Evolutionary conservation across 2,329 filamentous ascomycete species (phyloP), one percentile per base, ranked within the genome.

Genomic region (Claviceps sorghi): DNA sequence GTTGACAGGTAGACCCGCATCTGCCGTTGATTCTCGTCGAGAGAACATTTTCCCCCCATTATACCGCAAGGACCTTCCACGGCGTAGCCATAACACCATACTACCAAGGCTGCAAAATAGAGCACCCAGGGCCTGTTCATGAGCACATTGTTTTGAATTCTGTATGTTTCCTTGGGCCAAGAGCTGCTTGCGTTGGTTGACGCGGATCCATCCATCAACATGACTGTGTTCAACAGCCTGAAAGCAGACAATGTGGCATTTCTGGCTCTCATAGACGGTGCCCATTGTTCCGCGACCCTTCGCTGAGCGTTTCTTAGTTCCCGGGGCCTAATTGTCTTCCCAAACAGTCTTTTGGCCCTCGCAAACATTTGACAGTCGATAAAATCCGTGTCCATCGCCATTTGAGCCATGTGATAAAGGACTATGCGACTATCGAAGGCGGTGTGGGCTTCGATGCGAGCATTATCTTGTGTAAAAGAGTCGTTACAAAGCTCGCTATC

Each of bases 301-400:
- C 86, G 79, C 58, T 87, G 82, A 3, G 88, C 88, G 49, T 82
- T 84, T 56, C 77, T 82, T 53, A 93, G 83, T 67, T 97, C 93
- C 56, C 87, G 81, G 1, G 80, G 75, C 1, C 87, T 89, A 55
- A 97, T 94, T 0, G 84, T 83, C 47, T 91, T 82, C 22, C 93
- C 91, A 4, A 97, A 79, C 2, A 96, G 76, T 32, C 90, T 78
- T 59, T 84, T 87, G 1, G 91, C 88, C 9, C 90, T 83, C 5
- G 91, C 93, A 65, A 93, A 96, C 58, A 97, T 94, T 68, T 97
- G 91, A 61, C 89, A 91, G 65, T 97, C 91, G n/a, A 95, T 87
- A 51, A 97, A 88, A 63, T 97, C 91, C 26, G 95, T 89, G 63
- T 97, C 89, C 78, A 95, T 95, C 3, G 89, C 88, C 88, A 98